Percentiles rank a stretch among this genome's conserved stretches.
Evolutionary conservation across 1,139 yeast genomes (phyloP).

Genomic region (Debaryomyces fabryi): DNA sequence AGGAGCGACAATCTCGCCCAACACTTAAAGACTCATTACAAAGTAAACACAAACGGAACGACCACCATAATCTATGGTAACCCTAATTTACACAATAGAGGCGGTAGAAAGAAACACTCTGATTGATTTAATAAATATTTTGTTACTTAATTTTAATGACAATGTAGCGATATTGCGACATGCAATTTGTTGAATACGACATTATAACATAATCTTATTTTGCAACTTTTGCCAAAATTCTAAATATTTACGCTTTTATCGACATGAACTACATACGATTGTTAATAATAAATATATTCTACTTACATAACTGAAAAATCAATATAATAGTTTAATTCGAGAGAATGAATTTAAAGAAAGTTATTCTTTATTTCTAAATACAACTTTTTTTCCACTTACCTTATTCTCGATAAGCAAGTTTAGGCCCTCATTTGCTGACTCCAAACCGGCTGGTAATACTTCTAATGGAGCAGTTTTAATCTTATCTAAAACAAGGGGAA

Average conservation of each 20-base stretch:
- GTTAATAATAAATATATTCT: too few relatives aligned
- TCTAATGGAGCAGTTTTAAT: not conserved
- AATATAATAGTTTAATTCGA: too few relatives aligned
- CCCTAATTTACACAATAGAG: constrained; percentile 33
- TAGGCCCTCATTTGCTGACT: not conserved
- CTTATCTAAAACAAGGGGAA: not conserved
- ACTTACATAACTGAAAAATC: too few relatives aligned
- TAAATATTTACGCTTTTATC: too few relatives aligned
- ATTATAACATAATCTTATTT: not conserved
- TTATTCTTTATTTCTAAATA: not conserved
- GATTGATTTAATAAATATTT: constrained; percentile 7
- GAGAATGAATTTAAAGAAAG: too few relatives aligned
- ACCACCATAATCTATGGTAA: constrained; percentile 43
- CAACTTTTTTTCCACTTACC: not conserved
- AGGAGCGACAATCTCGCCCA: constrained; percentile 53
- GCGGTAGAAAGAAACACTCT: constrained; percentile 11
- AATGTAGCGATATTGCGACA: not conserved
- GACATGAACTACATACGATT: too few relatives aligned
- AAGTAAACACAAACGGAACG: constrained; percentile 38
- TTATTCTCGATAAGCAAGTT: not conserved
- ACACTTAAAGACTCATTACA: constrained; percentile 52
- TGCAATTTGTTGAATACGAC: not conserved
- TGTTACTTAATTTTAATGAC: not conserved
- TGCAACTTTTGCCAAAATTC: not conserved
- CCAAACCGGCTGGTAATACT: not conserved